phyloP scores from a whole-genome alignment of 129 eudicot species.

The Tagetes erecta region DNA sequence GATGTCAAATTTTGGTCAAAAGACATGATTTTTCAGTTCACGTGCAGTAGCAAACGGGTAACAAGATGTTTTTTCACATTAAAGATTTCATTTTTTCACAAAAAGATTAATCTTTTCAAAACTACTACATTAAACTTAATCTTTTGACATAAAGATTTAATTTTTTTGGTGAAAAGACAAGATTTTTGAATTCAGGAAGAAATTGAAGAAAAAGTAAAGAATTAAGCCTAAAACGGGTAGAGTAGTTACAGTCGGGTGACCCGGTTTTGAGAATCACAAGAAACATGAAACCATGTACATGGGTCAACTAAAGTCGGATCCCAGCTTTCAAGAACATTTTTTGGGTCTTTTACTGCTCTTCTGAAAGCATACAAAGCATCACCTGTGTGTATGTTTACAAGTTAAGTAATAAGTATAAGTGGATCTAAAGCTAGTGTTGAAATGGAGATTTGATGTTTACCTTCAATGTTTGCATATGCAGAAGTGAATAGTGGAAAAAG shows the following conservation, averaged over 20 bases:
- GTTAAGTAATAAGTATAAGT: neutral
- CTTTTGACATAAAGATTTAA: neutral
- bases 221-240: neutral
- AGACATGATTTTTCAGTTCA: neutral
- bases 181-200: neutral
- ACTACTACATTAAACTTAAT: neutral
- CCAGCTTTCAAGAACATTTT: constrained; percentile 48
- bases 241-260: constrained; percentile 57
- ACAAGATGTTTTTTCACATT: too few species aligned
- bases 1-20: neutral
- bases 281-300: constrained; percentile 71
- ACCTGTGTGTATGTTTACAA: constrained; percentile 26
- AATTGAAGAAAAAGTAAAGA: too few species aligned
- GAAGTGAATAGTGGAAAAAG: constrained; percentile 19
- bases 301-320: constrained; percentile 70
- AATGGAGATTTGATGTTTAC: constrained; percentile 17
- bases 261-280: constrained; percentile 53
- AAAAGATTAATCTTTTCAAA: too few species aligned
- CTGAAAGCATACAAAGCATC: constrained; percentile 59
- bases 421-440: neutral
- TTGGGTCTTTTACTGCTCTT: constrained; percentile 44
- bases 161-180: too few species aligned
- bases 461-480: constrained; percentile 44
- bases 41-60: too few species aligned
- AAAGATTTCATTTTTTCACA: too few species aligned